These are phyloP conservation scores for Casuarina glauca DNA, from an alignment of 306 rosid genomes.

Conservation along the genomic window DNA sequence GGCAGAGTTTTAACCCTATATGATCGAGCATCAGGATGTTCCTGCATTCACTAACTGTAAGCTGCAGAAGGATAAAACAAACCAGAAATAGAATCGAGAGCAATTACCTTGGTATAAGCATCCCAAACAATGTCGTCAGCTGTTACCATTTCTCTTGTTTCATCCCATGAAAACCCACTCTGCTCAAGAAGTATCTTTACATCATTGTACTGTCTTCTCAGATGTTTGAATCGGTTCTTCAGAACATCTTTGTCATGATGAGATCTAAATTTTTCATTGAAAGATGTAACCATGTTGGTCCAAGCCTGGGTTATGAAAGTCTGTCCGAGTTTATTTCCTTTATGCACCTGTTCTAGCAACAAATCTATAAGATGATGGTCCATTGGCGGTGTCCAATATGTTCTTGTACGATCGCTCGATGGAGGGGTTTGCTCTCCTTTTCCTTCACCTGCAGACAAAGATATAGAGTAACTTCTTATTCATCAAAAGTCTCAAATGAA, in stretches of 20 bases:
- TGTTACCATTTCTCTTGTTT: slow-evolving; percentile 62
- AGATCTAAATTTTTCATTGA: slow-evolving; percentile 61
- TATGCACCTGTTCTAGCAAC: slow-evolving; percentile 59
- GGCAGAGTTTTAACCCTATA: slow-evolving; percentile 77
- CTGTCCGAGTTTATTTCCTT: slow-evolving; percentile 66
- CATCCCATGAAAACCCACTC: slow-evolving; percentile 69
- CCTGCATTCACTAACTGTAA: slow-evolving; percentile 50
- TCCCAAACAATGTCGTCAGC: slow-evolving; percentile 70
- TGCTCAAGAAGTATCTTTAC: slow-evolving; percentile 57
- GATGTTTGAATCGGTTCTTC: slow-evolving; percentile 71
- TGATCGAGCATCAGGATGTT: slow-evolving; percentile 67
- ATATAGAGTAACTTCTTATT: slow-evolving; percentile 27
- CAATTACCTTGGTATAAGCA: slow-evolving; percentile 57
- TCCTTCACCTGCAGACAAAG: slow-evolving; percentile 44
- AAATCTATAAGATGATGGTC: slow-evolving; percentile 66
- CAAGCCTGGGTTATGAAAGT: slow-evolving; percentile 73
- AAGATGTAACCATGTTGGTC: slow-evolving; percentile 56
- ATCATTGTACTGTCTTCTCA: slow-evolving; percentile 68
- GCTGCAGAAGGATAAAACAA: slow-evolving; percentile 29
- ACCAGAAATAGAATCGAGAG: slow-evolving; percentile 18
- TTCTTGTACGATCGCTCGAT: slow-evolving; percentile 64
- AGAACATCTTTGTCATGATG: slow-evolving; percentile 69
- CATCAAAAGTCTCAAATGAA: slow-evolving; percentile 19
- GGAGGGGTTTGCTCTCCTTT: slow-evolving; percentile 37
- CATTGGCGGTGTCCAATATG: slow-evolving; percentile 81